Percentiles rank a stretch among this genome's conserved stretches.
Conservation (phyloP, 108 stramenopile species). For the Cyclotella cryptica region DNA sequence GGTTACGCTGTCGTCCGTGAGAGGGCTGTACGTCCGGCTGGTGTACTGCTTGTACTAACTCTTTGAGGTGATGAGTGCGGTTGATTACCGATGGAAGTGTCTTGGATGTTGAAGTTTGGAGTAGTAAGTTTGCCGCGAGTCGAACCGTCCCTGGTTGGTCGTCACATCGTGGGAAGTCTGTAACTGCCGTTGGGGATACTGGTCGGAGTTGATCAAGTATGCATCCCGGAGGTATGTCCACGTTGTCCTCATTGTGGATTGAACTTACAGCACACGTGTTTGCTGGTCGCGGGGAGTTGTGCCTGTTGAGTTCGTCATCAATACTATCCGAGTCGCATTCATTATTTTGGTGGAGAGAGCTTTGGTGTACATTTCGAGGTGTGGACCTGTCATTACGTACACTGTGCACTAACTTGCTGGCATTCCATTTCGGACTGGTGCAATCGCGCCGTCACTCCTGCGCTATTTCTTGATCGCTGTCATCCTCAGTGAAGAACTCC, state of each 20-base stretch:
- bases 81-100: not conserved
- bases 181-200: not conserved
- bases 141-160: not conserved
- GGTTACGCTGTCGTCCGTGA: not conserved
- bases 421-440: not conserved
- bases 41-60: not conserved
- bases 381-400: not conserved
- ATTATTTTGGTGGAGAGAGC: not conserved
- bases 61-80: not conserved
- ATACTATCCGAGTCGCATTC: not conserved
- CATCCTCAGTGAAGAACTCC: not conserved
- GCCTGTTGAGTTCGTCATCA: not conserved
- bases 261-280: not conserved
- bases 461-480: not conserved
- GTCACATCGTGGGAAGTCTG: not conserved
- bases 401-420: too few species aligned
- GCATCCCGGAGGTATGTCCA: not conserved
- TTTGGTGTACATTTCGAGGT: not conserved
- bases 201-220: not conserved
- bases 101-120: not conserved
- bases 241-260: not conserved
- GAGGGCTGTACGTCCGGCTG: not conserved
- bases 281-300: not conserved
- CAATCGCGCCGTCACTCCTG: not conserved
- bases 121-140: not conserved